Percentiles rank a stretch among this genome's conserved stretches.
Conservation (phyloP, 495 filamentous ascomycete species). For the Podospora conica region DNA sequence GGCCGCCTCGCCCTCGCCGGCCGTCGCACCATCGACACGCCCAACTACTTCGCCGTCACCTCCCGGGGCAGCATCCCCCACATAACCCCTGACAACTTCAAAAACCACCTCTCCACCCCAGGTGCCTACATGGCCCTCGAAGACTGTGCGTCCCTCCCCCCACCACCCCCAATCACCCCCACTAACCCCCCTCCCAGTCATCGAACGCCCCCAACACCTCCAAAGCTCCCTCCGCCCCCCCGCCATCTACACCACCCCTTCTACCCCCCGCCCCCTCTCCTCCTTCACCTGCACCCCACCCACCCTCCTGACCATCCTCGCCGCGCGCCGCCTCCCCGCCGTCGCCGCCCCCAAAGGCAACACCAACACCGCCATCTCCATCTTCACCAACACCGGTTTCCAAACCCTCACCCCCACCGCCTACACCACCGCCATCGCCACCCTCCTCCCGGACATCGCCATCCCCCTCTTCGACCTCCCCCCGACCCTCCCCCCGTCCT, state of each 20-base stretch:
- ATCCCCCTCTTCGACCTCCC: slow-evolving; percentile 74
- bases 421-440: slow-evolving; percentile 56
- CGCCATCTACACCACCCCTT: slow-evolving; percentile 31
- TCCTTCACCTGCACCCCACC: slow-evolving; percentile 61
- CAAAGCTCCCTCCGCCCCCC: slow-evolving; percentile 35
- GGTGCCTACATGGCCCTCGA: slow-evolving; percentile 80
- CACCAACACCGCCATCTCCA: slow-evolving; percentile 61
- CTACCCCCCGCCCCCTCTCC: slow-evolving; percentile 51
- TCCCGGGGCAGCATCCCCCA: slow-evolving; percentile 84
- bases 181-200: slow-evolving; percentile 47
- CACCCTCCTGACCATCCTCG: slow-evolving; percentile 61
- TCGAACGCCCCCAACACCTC: slow-evolving; percentile 59
- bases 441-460: slow-evolving; percentile 71
- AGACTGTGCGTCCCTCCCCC: slow-evolving; percentile 63
- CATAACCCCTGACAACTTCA: slow-evolving; percentile 76
- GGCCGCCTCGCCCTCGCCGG: slow-evolving; percentile 58
- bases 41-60: slow-evolving; percentile 69
- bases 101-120: slow-evolving; percentile 53
- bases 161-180: neutral
- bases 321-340: slow-evolving; percentile 68
- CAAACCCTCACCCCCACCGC: slow-evolving; percentile 57
- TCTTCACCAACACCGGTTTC: slow-evolving; percentile 83
- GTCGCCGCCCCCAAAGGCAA: slow-evolving; percentile 68
- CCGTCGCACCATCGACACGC: slow-evolving; percentile 62
- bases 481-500: slow-evolving; percentile 48